These are phyloP conservation scores for Neurospora sp. DNA, from an alignment of 495 filamentous ascomycete genomes.

Conservation along the genomic window DNA sequence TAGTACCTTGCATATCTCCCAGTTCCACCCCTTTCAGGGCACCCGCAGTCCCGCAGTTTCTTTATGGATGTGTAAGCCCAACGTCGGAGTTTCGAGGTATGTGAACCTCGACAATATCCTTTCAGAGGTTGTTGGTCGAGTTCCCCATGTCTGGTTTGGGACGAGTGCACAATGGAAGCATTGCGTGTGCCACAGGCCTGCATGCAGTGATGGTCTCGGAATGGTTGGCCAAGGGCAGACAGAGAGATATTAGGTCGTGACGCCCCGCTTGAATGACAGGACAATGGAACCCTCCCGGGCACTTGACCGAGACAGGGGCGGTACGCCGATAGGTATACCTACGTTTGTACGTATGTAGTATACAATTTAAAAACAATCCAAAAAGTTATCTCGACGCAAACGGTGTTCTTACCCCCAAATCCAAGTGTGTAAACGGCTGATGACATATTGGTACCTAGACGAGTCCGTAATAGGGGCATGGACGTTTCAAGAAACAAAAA, in stretches of 20 bases:
- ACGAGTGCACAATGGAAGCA: neutral
- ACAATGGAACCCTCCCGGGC: neutral
- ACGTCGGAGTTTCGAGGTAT: neutral
- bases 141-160: neutral
- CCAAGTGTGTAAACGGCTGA: neutral
- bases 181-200: neutral
- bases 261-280: constrained; percentile 1
- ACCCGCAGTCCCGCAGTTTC: neutral
- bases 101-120: neutral
- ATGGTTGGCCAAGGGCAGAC: neutral
- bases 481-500: neutral
- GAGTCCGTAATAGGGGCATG: neutral
- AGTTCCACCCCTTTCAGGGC: neutral
- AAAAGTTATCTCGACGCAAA: neutral
- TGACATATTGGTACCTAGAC: neutral
- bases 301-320: constrained; percentile 9
- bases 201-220: neutral
- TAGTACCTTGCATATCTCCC: neutral
- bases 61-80: neutral
- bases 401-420: too few species aligned
- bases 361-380: neutral
- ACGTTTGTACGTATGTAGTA: neutral
- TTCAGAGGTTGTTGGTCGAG: neutral
- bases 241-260: constrained; percentile 2
- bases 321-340: constrained; percentile 5